Evolutionary conservation across 768 basidiomycete species (phyloP).

Genomic region (Lentinula raphanica): DNA sequence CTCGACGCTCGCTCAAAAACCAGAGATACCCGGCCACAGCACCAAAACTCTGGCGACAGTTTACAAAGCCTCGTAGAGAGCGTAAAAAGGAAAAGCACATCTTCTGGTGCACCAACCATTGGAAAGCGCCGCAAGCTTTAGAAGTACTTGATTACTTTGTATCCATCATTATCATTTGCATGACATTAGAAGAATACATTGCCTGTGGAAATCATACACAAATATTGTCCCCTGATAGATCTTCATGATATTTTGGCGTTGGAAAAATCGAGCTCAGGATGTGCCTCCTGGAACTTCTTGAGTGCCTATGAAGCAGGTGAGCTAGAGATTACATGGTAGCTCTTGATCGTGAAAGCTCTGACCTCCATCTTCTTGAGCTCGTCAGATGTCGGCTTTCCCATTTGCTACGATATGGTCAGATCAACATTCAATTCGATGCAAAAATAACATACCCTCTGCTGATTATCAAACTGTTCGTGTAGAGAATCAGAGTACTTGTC

Average conservation of each 20-base stretch:
- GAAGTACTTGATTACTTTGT: conserved; percentile 12
- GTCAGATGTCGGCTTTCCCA: conserved; percentile 94
- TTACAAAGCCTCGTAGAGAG: conserved; percentile 75
- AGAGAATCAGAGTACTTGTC: not conserved
- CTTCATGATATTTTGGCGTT: conserved; percentile 77
- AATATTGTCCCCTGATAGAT: not conserved
- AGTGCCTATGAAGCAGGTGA: conserved; percentile 49
- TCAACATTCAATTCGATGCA: not conserved
- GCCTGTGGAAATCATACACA: not conserved
- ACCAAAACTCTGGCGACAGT: conserved; percentile 24
- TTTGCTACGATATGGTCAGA: conserved; percentile 51
- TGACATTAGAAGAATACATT: no score
- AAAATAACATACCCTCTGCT: conserved; percentile 51
- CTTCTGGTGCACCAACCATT: conserved; percentile 18
- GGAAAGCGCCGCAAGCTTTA: conserved; percentile 37
- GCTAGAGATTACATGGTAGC: not conserved
- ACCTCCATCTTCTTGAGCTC: conserved; percentile 92
- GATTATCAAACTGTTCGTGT: conserved; percentile 58
- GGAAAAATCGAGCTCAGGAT: conserved; percentile 94
- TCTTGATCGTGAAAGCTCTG: conserved; percentile 8
- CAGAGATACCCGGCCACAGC: conserved; percentile 18
- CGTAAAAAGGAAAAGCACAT: conserved; percentile 73
- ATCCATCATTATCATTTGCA: no score
- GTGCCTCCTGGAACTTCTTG: conserved; percentile 82
- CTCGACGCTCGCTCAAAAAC: conserved; percentile 78